phyloP scores from a whole-genome alignment of 495 filamentous ascomycete genomes.

The Penicillium pancosmium region DNA sequence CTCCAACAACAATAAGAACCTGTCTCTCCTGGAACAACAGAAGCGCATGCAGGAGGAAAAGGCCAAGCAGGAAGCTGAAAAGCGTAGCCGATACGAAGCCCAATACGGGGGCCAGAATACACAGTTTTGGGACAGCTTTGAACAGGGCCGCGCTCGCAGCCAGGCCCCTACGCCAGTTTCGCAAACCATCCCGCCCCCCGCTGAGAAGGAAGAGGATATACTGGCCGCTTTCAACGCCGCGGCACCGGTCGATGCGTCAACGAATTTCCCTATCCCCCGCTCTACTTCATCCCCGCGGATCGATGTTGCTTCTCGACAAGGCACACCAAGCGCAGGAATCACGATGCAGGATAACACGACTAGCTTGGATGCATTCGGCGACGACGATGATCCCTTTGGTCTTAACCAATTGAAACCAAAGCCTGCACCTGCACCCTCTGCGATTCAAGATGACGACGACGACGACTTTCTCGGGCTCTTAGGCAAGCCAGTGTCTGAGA shows the following conservation, averaged over 20 bases:
- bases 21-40: conserved; percentile 85
- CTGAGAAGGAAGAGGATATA: conserved; percentile 62
- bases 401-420: conserved; percentile 63
- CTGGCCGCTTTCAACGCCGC: conserved; percentile 64
- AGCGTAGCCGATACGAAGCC: conserved; percentile 65
- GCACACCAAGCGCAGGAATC: conserved; percentile 25
- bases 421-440: conserved; percentile 38
- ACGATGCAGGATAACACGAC: conserved; percentile 27
- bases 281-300: conserved; percentile 37
- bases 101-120: conserved; percentile 69
- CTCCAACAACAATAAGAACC: conserved; percentile 64
- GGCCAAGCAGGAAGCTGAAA: conserved; percentile 72
- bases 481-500: conserved; percentile 82
- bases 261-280: conserved; percentile 56
- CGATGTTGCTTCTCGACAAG: conserved; percentile 19
- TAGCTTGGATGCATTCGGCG: conserved; percentile 36
- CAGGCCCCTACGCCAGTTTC: conserved; percentile 52
- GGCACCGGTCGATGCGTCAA: conserved; percentile 64
- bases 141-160: conserved; percentile 51
- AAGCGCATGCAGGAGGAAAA: conserved; percentile 78
- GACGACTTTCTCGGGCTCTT: conserved; percentile 90
- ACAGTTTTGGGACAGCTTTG: conserved; percentile 71
- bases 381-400: conserved; percentile 84
- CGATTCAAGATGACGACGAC: conserved; percentile 59
- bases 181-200: conserved; percentile 38